Conservation (phyloP, 1,139 yeast species). For the Suzukiozyma palmioleophila region DNA sequence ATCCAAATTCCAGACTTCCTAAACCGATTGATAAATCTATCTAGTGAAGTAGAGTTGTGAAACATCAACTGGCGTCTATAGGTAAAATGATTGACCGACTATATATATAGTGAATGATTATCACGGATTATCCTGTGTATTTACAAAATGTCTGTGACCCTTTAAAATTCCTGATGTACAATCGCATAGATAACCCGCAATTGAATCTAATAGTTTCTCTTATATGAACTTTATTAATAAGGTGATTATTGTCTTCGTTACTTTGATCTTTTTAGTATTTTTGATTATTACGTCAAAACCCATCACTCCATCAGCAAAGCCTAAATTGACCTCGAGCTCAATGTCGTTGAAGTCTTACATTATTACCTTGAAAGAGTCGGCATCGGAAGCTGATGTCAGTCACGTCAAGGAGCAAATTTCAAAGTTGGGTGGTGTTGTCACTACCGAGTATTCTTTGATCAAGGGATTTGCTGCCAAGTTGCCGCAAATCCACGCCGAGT, state of each 20-base stretch:
- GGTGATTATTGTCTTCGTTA: not conserved
- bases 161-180: not conserved
- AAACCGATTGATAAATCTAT: constrained; percentile 22
- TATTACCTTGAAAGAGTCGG: constrained; percentile 35
- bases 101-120: not conserved
- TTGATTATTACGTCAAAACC: constrained; percentile 1
- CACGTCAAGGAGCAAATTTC: constrained; percentile 28
- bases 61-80: not conserved
- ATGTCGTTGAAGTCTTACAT: constrained; percentile 26
- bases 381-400: constrained; percentile 27
- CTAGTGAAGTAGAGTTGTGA: constrained; percentile 18
- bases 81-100: not conserved
- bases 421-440: constrained; percentile 59
- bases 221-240: constrained; percentile 3
- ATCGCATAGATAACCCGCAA: not conserved
- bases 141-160: not conserved
- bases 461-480: constrained; percentile 62
- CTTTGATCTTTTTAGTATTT: constrained; percentile 5
- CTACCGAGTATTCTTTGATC: constrained; percentile 61
- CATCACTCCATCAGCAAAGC: not conserved
- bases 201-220: not conserved
- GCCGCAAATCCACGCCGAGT: constrained; percentile 43
- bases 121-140: not conserved
- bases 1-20: constrained; percentile 35
- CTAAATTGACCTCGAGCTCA: not conserved